Percentiles rank a stretch among this genome's conserved stretches.
These are phyloP conservation scores for Vitellaria paradoxa DNA, from an alignment of 179 eudicot genomes.

Conservation along the genomic window DNA sequence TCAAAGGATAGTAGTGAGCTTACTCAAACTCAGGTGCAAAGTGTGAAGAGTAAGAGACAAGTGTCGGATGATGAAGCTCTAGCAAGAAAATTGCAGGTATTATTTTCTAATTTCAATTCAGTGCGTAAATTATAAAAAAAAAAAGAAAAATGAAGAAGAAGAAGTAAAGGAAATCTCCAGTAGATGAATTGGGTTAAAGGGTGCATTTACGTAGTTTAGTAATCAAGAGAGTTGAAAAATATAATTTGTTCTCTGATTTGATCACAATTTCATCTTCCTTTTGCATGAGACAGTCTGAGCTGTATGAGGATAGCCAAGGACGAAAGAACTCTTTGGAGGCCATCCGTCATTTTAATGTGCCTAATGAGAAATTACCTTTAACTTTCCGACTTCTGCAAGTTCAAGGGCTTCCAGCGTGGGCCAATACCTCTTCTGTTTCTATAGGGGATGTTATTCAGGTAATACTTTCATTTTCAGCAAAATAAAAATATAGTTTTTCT, in stretches of 20 bases:
- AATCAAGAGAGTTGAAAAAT: not conserved
- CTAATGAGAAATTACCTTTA: slow-evolving; percentile 44
- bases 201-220: not conserved
- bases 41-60: slow-evolving; percentile 36
- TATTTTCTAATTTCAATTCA: slow-evolving; percentile 7
- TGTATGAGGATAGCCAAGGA: slow-evolving; percentile 20
- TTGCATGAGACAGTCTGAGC: slow-evolving; percentile 26
- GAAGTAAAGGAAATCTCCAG: not conserved
- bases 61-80: slow-evolving; percentile 34
- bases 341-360: slow-evolving; percentile 45
- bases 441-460: slow-evolving; percentile 84
- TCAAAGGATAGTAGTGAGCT: slow-evolving; percentile 20
- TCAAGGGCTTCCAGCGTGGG: slow-evolving; percentile 78
- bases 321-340: slow-evolving; percentile 48
- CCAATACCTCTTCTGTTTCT: slow-evolving; percentile 79
- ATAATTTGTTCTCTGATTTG: not conserved
- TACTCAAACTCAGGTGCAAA: slow-evolving; percentile 24
- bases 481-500: not conserved
- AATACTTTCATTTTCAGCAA: slow-evolving; percentile 4
- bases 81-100: slow-evolving; percentile 41
- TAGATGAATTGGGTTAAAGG: not conserved
- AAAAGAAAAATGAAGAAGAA: not conserved
- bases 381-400: slow-evolving; percentile 82
- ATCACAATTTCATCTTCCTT: slow-evolving; percentile 2
- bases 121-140: not conserved